These are phyloP conservation scores for Globisporangium abappressorium DNA, from an alignment of 352 stramenopile genomes.

Conservation along the genomic window DNA sequence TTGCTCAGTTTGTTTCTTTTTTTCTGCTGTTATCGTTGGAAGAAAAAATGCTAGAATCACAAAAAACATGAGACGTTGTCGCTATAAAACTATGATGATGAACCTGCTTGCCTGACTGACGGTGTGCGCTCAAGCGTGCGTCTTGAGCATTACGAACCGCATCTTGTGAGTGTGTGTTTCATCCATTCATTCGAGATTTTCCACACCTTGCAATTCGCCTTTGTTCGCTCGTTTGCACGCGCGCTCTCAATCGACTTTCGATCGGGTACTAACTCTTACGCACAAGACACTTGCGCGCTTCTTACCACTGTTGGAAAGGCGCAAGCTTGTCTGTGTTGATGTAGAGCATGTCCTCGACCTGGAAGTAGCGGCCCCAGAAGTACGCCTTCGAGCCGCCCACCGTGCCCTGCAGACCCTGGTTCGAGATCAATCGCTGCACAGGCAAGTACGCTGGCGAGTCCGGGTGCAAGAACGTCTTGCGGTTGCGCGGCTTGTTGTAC, in stretches of 20 bases:
- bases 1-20: not conserved
- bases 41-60: not conserved
- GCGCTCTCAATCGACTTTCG: not conserved
- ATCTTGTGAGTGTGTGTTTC: not conserved
- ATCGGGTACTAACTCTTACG: not conserved
- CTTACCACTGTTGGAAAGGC: slow-evolving; percentile 76
- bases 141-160: not conserved
- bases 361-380: slow-evolving; percentile 85
- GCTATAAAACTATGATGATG: slow-evolving; percentile 3
- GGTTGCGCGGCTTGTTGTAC: slow-evolving; percentile 85
- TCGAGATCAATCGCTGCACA: slow-evolving; percentile 59
- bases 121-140: not conserved
- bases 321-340: slow-evolving; percentile 84
- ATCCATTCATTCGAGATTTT: not conserved
- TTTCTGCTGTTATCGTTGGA: not conserved
- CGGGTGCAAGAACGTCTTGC: slow-evolving; percentile 86
- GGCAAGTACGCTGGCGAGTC: slow-evolving; percentile 75
- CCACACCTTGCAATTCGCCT: not conserved
- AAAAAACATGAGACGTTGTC: slow-evolving; percentile 4
- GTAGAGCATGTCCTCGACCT: slow-evolving; percentile 83
- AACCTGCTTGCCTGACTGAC: not conserved
- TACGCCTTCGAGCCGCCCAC: slow-evolving; percentile 82
- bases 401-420: slow-evolving; percentile 49
- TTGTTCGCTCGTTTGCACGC: too few species aligned
- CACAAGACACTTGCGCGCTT: not conserved